phyloP scores from a whole-genome alignment of 1,139 yeast species.

The Taiozyma sp. region DNA sequence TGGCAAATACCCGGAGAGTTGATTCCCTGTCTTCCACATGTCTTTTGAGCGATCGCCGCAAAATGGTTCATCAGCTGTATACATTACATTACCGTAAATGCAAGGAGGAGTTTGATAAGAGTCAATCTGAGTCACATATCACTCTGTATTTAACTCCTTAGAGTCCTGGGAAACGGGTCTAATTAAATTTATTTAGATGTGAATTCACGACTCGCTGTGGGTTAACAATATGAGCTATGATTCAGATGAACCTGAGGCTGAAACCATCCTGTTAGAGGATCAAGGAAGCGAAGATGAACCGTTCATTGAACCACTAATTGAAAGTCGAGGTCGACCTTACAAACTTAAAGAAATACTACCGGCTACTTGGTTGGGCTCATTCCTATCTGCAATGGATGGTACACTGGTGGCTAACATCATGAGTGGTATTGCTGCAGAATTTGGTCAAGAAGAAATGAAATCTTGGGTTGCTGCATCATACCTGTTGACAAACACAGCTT shows the following conservation, averaged over 20 bases:
- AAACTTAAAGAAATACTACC: conserved; percentile 1
- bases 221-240: neutral
- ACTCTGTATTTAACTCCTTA: neutral
- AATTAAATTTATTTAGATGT: too few species aligned
- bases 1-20: too few species aligned
- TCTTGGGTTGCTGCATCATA: conserved; percentile 67
- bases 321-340: neutral
- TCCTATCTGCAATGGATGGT: conserved; percentile 55
- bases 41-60: too few species aligned
- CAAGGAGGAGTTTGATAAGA: neutral
- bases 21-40: too few species aligned
- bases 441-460: conserved; percentile 47
- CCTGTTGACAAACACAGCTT: conserved; percentile 54
- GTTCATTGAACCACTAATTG: neutral
- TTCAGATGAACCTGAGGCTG: neutral
- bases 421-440: conserved; percentile 59
- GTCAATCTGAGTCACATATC: neutral
- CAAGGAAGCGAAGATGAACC: neutral
- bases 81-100: too few species aligned
- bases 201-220: too few species aligned
- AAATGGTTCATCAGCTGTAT: too few species aligned
- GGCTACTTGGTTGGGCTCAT: conserved; percentile 41
- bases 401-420: conserved; percentile 64
- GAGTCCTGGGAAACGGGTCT: neutral
- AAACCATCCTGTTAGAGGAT: neutral